phyloP scores from a whole-genome alignment of 371 early-diverging fungal genomes.

The Mortierella sp. region DNA sequence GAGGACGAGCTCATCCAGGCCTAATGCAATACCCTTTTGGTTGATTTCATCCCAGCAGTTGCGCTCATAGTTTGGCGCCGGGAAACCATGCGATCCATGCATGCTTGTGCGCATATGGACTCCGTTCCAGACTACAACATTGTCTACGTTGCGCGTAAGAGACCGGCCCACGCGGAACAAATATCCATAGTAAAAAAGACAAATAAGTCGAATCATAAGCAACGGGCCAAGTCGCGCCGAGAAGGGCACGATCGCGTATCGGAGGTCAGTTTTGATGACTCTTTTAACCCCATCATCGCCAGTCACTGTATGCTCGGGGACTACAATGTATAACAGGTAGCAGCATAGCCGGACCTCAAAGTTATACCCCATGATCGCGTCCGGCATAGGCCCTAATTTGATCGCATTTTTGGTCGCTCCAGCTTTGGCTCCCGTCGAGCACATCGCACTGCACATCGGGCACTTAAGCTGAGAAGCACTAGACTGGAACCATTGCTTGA shows the following conservation, averaged over 20 bases:
- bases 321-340: conserved; percentile 36
- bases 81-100: conserved; percentile 35
- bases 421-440: conserved; percentile 14
- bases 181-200: conserved; percentile 44
- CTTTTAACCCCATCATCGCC: neutral
- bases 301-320: conserved; percentile 21
- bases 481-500: conserved; percentile 36
- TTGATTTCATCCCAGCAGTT: conserved; percentile 48
- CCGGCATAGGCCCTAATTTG: conserved; percentile 42
- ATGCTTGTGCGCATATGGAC: conserved; percentile 40
- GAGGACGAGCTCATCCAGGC: conserved; percentile 31
- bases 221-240: conserved; percentile 43
- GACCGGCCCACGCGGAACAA: conserved; percentile 43
- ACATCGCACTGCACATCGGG: conserved; percentile 41
- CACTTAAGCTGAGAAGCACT: conserved; percentile 39
- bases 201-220: conserved; percentile 40
- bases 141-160: conserved; percentile 17
- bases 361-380: conserved; percentile 40
- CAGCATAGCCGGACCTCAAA: conserved; percentile 44
- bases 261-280: conserved; percentile 23
- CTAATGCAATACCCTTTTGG: conserved; percentile 39
- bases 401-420: conserved; percentile 23
- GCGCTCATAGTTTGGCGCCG: conserved; percentile 33
- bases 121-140: conserved; percentile 50
- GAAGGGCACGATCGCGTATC: conserved; percentile 34